Conservation (phyloP, 306 rosid species). For the Rosa chinensis region DNA sequence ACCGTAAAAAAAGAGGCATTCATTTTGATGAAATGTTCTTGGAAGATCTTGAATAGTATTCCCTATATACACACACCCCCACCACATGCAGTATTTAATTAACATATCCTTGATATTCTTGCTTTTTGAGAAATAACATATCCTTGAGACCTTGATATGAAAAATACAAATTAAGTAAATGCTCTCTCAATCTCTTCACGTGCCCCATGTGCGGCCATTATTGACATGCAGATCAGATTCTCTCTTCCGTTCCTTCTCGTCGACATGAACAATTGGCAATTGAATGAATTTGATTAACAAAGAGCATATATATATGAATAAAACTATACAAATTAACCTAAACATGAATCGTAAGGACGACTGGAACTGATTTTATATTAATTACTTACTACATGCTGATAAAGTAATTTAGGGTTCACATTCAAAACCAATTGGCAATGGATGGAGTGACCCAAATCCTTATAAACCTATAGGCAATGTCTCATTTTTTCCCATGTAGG, state of each 20-base stretch:
- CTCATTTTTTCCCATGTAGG: too few relatives aligned
- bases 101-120: neutral
- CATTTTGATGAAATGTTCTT: too few relatives aligned
- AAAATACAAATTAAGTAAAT: neutral
- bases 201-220: slow-evolving; percentile 1
- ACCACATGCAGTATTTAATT: neutral
- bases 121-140: neutral
- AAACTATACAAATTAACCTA: neutral
- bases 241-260: slow-evolving; percentile 18
- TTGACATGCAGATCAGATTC: slow-evolving; percentile 13
- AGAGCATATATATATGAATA: neutral
- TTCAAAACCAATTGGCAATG: too few relatives aligned
- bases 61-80: too few relatives aligned
- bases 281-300: neutral
- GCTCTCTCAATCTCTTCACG: neutral
- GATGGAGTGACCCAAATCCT: too few relatives aligned
- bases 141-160: neutral
- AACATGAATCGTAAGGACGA: neutral
- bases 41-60: too few relatives aligned
- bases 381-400: too few relatives aligned
- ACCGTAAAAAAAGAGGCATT: too few relatives aligned
- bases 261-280: slow-evolving; percentile 31
- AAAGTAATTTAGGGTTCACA: too few relatives aligned
- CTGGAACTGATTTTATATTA: too few relatives aligned
- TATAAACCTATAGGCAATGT: too few relatives aligned